A percentile compares a stretch with the other conserved stretches of the same genome.
Evolutionary conservation across 2,329 filamentous ascomycete genomes (phyloP).

Genomic region (Thielaviopsis ethacetica): DNA sequence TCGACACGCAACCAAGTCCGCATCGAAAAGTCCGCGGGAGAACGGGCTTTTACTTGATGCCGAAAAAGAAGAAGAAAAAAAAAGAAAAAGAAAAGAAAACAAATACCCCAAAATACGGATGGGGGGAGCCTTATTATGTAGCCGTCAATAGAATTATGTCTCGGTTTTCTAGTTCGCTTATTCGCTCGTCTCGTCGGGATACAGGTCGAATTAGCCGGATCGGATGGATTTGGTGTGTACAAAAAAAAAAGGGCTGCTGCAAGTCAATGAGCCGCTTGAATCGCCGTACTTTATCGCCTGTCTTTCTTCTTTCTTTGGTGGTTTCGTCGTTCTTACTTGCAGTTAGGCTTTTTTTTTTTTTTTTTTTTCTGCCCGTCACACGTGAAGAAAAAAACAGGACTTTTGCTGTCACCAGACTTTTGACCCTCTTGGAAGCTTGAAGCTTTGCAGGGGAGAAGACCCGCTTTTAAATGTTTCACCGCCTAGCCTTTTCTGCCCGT

Average conservation of each 20-base stretch:
- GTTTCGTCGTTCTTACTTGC: background rate
- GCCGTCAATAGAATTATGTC: background rate
- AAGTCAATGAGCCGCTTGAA: background rate
- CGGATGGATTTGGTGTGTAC: background rate
- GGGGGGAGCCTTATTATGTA: background rate
- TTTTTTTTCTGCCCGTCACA: background rate
- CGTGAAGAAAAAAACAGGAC: background rate
- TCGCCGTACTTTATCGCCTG: background rate
- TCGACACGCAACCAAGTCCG: slow-evolving; percentile 2
- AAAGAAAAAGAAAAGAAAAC: background rate
- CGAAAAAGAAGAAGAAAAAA: slow-evolving; percentile 15
- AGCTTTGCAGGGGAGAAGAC: background rate
- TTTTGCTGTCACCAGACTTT: background rate
- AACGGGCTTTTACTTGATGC: slow-evolving; percentile 34
- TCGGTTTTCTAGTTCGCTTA: background rate
- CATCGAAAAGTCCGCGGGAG: slow-evolving; percentile 2
- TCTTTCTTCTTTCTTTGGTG: background rate
- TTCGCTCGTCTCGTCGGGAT: background rate
- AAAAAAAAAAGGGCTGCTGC: background rate
- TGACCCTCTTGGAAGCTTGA: background rate
- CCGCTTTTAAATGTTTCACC: slow-evolving; percentile 6
- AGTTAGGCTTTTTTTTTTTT: background rate
- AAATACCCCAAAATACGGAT: background rate
- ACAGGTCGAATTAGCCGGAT: background rate
- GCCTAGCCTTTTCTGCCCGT: slow-evolving; percentile 8